phyloP scores from a whole-genome alignment of 345 rosid species.

The Euphorbia peplus region DNA sequence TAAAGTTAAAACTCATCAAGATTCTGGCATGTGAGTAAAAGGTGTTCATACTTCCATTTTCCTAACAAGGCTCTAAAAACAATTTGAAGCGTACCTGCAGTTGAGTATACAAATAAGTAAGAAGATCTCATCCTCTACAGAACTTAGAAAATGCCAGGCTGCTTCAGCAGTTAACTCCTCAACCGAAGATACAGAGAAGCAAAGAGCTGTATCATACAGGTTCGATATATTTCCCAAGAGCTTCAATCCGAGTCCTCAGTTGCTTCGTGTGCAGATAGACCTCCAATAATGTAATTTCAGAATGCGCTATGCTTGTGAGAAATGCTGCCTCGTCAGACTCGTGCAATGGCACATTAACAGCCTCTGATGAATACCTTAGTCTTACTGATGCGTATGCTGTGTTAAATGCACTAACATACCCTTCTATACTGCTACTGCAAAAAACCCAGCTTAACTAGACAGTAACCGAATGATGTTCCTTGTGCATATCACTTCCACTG shows the following conservation, averaged over 20 bases:
- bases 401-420: slow-evolving; percentile 61
- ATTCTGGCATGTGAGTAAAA: background rate
- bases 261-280: slow-evolving; percentile 76
- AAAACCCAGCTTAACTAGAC: slow-evolving; percentile 91
- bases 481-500: no score
- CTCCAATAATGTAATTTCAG: slow-evolving; percentile 66
- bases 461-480: no score
- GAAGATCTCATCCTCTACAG: slow-evolving; percentile 75
- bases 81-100: slow-evolving; percentile 50
- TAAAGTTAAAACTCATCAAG: background rate
- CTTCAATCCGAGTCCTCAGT: slow-evolving; percentile 72
- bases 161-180: slow-evolving; percentile 54
- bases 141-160: slow-evolving; percentile 42
- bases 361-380: slow-evolving; percentile 54
- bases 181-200: slow-evolving; percentile 51
- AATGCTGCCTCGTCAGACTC: slow-evolving; percentile 43
- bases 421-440: slow-evolving; percentile 82
- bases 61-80: slow-evolving; percentile 1
- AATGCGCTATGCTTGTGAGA: slow-evolving; percentile 62
- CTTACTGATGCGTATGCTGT: slow-evolving; percentile 60
- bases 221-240: slow-evolving; percentile 76
- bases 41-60: background rate
- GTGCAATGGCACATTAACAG: slow-evolving; percentile 23
- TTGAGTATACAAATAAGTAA: slow-evolving; percentile 66
- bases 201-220: slow-evolving; percentile 44